Conservation (phyloP, 345 rosid species). For the Ricinus communis region DNA sequence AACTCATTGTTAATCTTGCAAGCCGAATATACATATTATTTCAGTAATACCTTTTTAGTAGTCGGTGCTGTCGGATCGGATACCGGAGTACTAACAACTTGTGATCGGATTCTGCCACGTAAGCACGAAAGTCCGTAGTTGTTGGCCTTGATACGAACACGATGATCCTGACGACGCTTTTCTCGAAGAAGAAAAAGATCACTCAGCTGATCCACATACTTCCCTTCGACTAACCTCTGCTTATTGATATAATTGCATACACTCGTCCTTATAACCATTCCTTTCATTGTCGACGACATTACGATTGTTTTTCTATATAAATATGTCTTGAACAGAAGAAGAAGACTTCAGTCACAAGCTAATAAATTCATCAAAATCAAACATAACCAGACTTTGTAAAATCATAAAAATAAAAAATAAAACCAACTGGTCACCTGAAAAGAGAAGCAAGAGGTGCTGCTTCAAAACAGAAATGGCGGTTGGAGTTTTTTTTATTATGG, state of each 20-base stretch:
- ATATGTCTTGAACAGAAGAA: too few species aligned
- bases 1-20: too few species aligned
- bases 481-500: constrained; percentile 7
- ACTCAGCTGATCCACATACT: constrained; percentile 19
- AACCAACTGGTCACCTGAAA: constrained; percentile 11
- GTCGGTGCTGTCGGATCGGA: constrained; percentile 46
- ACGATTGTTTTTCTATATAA: too few species aligned
- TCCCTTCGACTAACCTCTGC: constrained; percentile 33
- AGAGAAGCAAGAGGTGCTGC: constrained; percentile 1
- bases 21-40: too few species aligned
- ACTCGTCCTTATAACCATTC: constrained; percentile 30
- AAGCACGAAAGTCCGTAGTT: constrained; percentile 6
- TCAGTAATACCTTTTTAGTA: constrained; percentile 43
- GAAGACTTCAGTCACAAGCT: too few species aligned
- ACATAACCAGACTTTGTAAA: not conserved
- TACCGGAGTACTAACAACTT: constrained; percentile 43
- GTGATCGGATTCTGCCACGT: constrained; percentile 19
- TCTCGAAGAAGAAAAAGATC: constrained; percentile 20
- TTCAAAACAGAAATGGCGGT: constrained; percentile 44
- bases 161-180: too few species aligned
- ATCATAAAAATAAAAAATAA: not conserved
- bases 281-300: constrained; percentile 41
- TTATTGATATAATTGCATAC: not conserved
- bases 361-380: too few species aligned
- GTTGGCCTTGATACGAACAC: constrained; percentile 26